Evolutionary conservation across 2,329 filamentous ascomycete species (phyloP), one percentile per base, ranked within the genome.

Genomic region (Scytalidium sp.): DNA sequence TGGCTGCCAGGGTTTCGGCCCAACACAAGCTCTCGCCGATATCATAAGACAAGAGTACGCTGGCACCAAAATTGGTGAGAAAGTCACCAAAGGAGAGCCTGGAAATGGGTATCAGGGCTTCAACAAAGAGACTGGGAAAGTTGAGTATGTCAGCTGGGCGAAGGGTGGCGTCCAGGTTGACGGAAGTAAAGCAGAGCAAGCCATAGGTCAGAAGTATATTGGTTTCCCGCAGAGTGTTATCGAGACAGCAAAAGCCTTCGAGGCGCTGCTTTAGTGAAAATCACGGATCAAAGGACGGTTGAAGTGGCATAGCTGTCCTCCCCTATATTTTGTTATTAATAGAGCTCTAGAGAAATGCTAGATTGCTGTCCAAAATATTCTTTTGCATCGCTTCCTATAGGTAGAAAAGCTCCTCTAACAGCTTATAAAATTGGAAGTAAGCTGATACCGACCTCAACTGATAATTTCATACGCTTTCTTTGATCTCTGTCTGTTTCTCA

Each of bases 21-120:
- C 64, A 1, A 48, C 63, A 0, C 73, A 75, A 56, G 66, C 67
- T 6, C 59, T 66, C 7, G 70, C 68, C 3, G 72, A 76, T 60
- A 65, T 76, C n/a, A 45, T 76, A 46, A 58, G 67, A 4, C 51
- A 62, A 22, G 60, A 60, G 10, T 71, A 69, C 44, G 70, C 69
- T 1, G 65, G 65, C 7, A 64, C 64, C 3, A 49, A 51, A 36
- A 50, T 57, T 43, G 50, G 41, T 4, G 56, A 56, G 13, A 63
- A 68, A 25, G 73, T 75, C 32, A 19, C 59, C 3, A 50, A 65
- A 41, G 72, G 72, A 0, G 60, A 52, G 15, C 70, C 69, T 0
- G 72, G 71, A 1, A 53, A 68, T 55, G 71, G 71, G 1, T 75
- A 75, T 58, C 29, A 47, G 1, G 60, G 60, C 6, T 62, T 54